These are phyloP conservation scores for Fusarium dlaminii DNA, from an alignment of 2,329 filamentous ascomycete species.

Conservation along the genomic window DNA sequence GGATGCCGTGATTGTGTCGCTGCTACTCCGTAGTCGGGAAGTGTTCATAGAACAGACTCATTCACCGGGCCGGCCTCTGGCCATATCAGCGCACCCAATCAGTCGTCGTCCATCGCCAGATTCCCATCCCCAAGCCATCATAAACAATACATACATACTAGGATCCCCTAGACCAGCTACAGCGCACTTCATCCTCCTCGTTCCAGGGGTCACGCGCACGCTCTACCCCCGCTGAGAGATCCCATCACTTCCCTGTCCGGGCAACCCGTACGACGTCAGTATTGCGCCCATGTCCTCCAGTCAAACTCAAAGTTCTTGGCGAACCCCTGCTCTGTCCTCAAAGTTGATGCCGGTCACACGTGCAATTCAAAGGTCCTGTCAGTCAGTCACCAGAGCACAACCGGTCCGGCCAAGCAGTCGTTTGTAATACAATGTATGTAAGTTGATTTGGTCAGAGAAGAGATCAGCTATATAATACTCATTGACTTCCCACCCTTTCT, in stretches of 20 bases:
- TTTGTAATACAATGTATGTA: slow-evolving; percentile 11
- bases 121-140: not conserved
- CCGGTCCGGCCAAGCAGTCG: slow-evolving; percentile 23
- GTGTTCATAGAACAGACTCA: not conserved
- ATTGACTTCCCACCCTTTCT: not conserved
- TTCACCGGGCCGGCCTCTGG: slow-evolving; percentile 30
- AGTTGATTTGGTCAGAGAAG: not conserved
- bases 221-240: slow-evolving; percentile 16
- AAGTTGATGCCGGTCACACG: slow-evolving; percentile 28
- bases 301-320: not conserved
- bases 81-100: slow-evolving; percentile 31
- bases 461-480: slow-evolving; percentile 19
- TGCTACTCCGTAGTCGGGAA: slow-evolving; percentile 17
- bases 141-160: not conserved
- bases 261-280: slow-evolving; percentile 29
- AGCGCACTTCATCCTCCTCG: slow-evolving; percentile 24
- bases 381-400: slow-evolving; percentile 16
- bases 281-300: slow-evolving; percentile 5
- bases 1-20: slow-evolving; percentile 14
- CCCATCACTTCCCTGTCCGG: slow-evolving; percentile 8
- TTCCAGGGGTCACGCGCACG: slow-evolving; percentile 20
- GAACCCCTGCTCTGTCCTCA: slow-evolving; percentile 8
- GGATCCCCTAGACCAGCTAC: not conserved
- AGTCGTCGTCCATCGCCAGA: slow-evolving; percentile 3
- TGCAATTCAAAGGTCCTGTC: slow-evolving; percentile 1